Evolutionary conservation across 2,329 filamentous ascomycete genomes (phyloP), one percentile per base, ranked within the genome.

Genomic region (Neonectria sp.): DNA sequence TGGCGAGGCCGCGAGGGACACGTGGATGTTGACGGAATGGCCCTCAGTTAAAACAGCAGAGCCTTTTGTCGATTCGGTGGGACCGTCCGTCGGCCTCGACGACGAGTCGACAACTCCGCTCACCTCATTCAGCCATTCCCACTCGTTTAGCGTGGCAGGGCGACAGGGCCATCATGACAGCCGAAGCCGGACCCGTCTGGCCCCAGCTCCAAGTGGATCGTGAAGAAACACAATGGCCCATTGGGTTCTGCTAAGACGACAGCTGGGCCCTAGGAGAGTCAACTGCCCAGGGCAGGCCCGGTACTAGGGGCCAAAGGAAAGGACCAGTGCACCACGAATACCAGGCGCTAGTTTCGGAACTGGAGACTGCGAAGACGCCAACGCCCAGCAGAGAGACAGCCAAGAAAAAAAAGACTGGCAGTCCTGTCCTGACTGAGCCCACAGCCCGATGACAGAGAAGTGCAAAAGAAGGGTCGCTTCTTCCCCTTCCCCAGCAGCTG

Each of bases 381-480:
- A 27, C 12, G 55, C 31, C 60, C 49, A 46, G 52, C 55, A 9
- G 60, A 55, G 15, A 29, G 13, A 49, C 25, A 33, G 21, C 21
- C 31, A 33, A 57, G 59, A 55, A 49, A 48, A 43, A 37, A 21
- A 29, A 65, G 24, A 33, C 27, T 40, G 21, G 21, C 21, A 21
- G 21, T 21, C 21, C 21, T 21, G 21, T 21, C 21, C 21, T 21
- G 21, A 21, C 21, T 21, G 21, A 21, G 21, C 21, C 21, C 21
- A 21, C 21, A 21, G 21, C 21, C 21, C 21, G 21, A 21, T 57
- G 67, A 61, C 55, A 40, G 25, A 29, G 17, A 53, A 59, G 52
- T 6, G 35, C 35, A 70, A 75, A 74, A 73, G 63, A 68, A 73
- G 73, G 71, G 67, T 73, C 68, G 60, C 63, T 64, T 70, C 48